Evolutionary conservation across 2,329 filamentous ascomycete species (phyloP), one percentile per base, ranked within the genome.

Genomic region (Zymoseptoria tritici): DNA sequence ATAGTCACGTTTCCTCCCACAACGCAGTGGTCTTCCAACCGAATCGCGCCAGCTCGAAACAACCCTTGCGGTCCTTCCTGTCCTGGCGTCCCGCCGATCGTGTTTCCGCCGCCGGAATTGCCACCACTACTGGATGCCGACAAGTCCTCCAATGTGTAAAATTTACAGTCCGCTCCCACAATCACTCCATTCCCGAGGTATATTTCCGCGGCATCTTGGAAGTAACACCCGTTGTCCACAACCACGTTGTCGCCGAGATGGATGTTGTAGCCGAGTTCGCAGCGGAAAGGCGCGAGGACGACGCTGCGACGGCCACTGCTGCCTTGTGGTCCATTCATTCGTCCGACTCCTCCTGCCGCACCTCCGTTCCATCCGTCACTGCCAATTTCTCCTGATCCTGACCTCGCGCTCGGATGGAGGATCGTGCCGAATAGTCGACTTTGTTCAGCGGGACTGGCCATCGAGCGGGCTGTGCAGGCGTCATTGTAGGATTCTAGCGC

Each of bases 191-290:
- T 84, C 2, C 92, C 92, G 68, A 97, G 91, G 53, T 80, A 85
- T 61, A 97, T 88, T 64, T 86, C 82, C 71, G 87, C 89, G n/a
- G 91, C 87, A 72, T 99, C 94, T 58, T 92, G 85, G 70, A 97
- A 87, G 24, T 86, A 87, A 74, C 92, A 97, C 69, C 90, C 89
- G 58, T 89, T 83, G 19, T 88, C 90, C 66, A 99, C 89, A 58
- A 87, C 83, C 2, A 95, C 90, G 64, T 94, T 87, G 67, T 92
- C 87, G 11, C 90, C 92, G 66, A 99, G 89, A 54, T 83, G 83
- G 68, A 97, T 88, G 73, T 99, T 97, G 77, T 96, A 97, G 0
- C 94, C 94, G 70, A 97, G 97, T 70, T 97, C 91, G 72, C 93
- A 97, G 53, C 82, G 86, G 73, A 99, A 97, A 0, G 93, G 93